Percentiles rank a stretch among this genome's conserved stretches.
These are phyloP conservation scores for Pulveroboletus sp. DNA, from an alignment of 768 basidiomycete species.

Conservation along the genomic window DNA sequence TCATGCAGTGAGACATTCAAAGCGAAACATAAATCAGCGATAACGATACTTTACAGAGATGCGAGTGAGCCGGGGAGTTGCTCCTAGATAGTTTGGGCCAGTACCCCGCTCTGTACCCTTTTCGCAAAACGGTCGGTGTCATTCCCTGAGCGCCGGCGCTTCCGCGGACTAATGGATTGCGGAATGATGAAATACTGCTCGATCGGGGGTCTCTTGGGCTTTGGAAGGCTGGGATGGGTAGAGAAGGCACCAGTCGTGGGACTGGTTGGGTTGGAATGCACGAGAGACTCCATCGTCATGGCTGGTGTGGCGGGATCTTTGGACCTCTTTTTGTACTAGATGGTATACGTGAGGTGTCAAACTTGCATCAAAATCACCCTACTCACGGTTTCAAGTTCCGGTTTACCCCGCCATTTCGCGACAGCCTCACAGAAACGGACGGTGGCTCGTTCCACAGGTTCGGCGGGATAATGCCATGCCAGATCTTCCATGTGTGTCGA, in stretches of 20 bases:
- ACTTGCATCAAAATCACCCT: not conserved
- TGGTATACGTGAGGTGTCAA: constrained; percentile 26
- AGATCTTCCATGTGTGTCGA: constrained; percentile 70
- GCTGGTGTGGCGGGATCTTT: constrained; percentile 32
- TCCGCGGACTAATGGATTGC: constrained; percentile 14
- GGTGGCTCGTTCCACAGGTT: constrained; percentile 75
- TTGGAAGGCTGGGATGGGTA: constrained; percentile 14
- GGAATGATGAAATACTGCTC: constrained; percentile 37
- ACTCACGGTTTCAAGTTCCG: constrained; percentile 72
- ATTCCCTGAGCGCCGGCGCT: constrained; percentile 27
- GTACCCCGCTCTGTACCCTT: constrained; percentile 15
- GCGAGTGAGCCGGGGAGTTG: constrained; percentile 2
- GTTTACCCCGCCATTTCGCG: constrained; percentile 78
- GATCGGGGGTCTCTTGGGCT: constrained; percentile 32
- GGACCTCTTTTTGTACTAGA: constrained; percentile 56
- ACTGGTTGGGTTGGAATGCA: constrained; percentile 67
- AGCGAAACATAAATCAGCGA: constrained; percentile 11
- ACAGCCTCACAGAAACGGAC: constrained; percentile 80
- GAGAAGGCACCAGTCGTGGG: constrained; percentile 37
- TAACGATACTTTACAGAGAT: constrained; percentile 30
- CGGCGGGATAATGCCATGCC: constrained; percentile 76
- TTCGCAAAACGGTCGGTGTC: constrained; percentile 25
- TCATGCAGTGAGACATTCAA: not conserved
- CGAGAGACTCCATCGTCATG: constrained; percentile 62
- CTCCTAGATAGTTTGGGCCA: constrained; percentile 7